These are phyloP conservation scores for Bipolaris zeicola DNA, from an alignment of 2,329 filamentous ascomycete species.

Conservation along the genomic window DNA sequence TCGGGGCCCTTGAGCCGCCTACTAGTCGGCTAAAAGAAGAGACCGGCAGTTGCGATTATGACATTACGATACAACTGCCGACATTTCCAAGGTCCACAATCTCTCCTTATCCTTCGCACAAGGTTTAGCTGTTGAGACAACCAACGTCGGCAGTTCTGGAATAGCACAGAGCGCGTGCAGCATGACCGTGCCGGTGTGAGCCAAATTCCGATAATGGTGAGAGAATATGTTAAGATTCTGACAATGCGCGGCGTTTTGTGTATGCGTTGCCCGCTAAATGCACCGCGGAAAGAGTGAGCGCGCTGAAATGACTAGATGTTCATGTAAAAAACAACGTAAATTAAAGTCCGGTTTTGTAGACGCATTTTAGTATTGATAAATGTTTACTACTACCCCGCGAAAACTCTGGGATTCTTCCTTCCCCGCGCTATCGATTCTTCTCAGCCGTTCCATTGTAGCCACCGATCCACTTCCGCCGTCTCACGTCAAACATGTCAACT, in stretches of 20 bases:
- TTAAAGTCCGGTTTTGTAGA: not conserved
- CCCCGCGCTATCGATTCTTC: constrained; percentile 16
- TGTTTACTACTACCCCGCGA: constrained; percentile 19
- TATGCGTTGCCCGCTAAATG: constrained; percentile 1
- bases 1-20: constrained; percentile 2
- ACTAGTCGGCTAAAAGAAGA: not conserved
- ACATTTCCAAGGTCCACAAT: constrained; percentile 11
- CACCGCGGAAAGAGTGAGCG: constrained; percentile 1
- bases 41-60: constrained; percentile 26
- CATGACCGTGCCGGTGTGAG: not conserved
- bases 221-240: constrained; percentile 7
- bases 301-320: constrained; percentile 6
- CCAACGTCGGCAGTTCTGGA: constrained; percentile 26
- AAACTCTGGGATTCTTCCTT: constrained; percentile 9
- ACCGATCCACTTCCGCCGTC: constrained; percentile 18
- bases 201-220: not conserved
- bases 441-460: constrained; percentile 13
- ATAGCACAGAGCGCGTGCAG: constrained; percentile 6
- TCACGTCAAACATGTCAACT: constrained; percentile 21
- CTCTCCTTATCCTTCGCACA: constrained; percentile 14
- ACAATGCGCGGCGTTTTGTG: not conserved
- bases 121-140: constrained; percentile 12
- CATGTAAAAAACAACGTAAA: constrained; percentile 8
- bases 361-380: constrained; percentile 8
- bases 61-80: constrained; percentile 26